phyloP scores from a whole-genome alignment of 2,329 filamentous ascomycete species.

The Byssoonygena ceratinophila region DNA sequence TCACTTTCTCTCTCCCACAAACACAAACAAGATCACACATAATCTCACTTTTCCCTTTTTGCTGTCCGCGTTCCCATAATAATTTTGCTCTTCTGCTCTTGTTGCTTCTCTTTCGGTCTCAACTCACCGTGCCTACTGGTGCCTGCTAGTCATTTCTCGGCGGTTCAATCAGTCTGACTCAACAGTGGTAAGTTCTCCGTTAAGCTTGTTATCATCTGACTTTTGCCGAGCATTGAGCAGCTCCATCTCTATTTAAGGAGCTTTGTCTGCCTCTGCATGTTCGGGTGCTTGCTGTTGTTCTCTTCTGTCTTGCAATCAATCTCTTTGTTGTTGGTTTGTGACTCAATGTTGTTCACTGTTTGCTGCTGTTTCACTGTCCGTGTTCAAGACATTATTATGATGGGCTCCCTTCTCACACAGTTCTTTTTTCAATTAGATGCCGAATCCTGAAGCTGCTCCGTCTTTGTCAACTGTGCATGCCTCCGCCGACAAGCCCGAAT shows the following conservation, averaged over 20 bases:
- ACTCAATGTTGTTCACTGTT: background rate
- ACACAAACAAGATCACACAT: background rate
- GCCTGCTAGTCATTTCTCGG: background rate
- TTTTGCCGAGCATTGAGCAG: background rate
- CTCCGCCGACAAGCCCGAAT: background rate
- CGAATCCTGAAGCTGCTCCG: conserved; percentile 5
- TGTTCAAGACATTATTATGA: too few species aligned
- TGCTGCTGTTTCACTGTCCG: background rate
- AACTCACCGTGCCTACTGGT: conserved; percentile 3
- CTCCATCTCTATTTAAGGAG: background rate
- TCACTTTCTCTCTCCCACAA: conserved; percentile 1
- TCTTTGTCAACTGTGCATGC: background rate
- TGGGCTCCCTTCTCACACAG: background rate
- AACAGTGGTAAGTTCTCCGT: conserved; percentile 1
- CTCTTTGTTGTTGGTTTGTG: background rate
- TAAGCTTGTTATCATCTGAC: background rate
- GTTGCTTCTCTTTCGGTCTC: background rate
- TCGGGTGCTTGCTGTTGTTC: background rate
- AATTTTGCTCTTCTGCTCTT: background rate
- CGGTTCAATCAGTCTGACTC: background rate
- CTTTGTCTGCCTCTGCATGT: background rate
- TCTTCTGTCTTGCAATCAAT: background rate
- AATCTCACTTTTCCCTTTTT: background rate
- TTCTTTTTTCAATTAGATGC: conserved; percentile 3
- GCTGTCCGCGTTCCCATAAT: background rate